Evolutionary conservation across 176 grass and related monocot species (phyloP).

Genomic region (Pharus latifolius): DNA sequence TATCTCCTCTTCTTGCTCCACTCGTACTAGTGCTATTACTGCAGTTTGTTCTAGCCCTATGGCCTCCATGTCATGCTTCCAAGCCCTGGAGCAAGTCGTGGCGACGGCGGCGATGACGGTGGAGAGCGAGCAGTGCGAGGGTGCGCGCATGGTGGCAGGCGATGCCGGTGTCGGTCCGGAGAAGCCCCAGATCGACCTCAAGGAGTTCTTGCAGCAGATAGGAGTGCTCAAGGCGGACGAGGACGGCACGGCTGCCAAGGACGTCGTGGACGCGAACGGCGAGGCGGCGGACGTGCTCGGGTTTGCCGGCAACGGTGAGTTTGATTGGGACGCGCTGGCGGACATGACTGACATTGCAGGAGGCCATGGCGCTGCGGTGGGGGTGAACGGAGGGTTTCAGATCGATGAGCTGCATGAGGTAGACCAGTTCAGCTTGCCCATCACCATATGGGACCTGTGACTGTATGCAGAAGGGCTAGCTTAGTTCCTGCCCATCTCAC

Average conservation of each 20-base stretch:
- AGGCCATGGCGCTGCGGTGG: slow-evolving; percentile 15
- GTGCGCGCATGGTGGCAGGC: not conserved
- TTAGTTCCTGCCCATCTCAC: not conserved
- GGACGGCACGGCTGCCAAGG: not conserved
- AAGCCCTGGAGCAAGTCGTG: slow-evolving; percentile 34
- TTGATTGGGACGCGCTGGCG: slow-evolving; percentile 85
- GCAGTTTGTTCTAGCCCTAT: too few relatives aligned
- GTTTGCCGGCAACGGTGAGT: slow-evolving; percentile 36
- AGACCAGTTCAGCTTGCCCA: slow-evolving; percentile 60
- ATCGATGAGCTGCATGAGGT: slow-evolving; percentile 73
- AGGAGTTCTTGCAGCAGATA: slow-evolving; percentile 95
- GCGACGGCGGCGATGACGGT: not conserved
- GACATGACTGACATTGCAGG: slow-evolving; percentile 59
- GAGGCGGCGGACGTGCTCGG: slow-evolving; percentile 7
- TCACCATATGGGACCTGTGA: slow-evolving; percentile 75
- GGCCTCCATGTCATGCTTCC: slow-evolving; percentile 31
- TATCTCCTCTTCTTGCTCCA: slow-evolving; percentile 29
- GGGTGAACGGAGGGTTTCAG: slow-evolving; percentile 36
- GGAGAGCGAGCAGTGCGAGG: slow-evolving; percentile 8
- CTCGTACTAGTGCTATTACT: not conserved
- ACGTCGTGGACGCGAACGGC: not conserved
- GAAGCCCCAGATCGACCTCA: slow-evolving; percentile 93
- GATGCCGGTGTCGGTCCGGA: not conserved
- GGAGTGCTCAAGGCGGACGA: slow-evolving; percentile 67
- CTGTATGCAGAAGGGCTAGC: not conserved